These are phyloP conservation scores for Phyllostachys edulis DNA, from an alignment of 176 grass and related monocot genomes.

Conservation along the genomic window DNA sequence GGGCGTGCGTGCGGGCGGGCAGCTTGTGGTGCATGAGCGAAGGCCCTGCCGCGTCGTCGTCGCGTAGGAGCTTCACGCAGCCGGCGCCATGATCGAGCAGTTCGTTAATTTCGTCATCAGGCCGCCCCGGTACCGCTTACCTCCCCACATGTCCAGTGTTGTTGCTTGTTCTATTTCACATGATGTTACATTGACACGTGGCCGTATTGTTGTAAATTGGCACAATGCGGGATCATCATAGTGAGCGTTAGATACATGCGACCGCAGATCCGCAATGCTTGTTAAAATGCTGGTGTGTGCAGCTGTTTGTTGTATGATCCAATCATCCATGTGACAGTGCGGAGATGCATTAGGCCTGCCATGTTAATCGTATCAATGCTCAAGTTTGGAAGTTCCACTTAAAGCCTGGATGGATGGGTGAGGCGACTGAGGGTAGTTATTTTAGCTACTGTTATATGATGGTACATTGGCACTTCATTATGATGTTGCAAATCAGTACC, in stretches of 20 bases:
- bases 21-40: conserved; percentile 18
- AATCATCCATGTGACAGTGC: background rate
- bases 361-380: background rate
- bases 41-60: conserved; percentile 3
- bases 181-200: conserved; percentile 1
- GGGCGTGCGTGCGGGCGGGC: background rate
- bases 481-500: conserved; percentile 30
- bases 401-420: background rate
- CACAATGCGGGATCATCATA: background rate
- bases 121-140: conserved; percentile 62
- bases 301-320: background rate
- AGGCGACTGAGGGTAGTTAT: background rate
- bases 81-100: conserved; percentile 80
- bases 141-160: background rate
- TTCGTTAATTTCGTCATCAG: conserved; percentile 97
- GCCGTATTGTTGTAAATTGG: conserved; percentile 11
- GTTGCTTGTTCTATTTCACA: background rate
- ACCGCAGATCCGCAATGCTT: background rate
- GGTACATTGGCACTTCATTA: background rate
- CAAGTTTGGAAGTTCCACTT: background rate
- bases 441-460: background rate
- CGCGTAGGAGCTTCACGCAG: background rate
- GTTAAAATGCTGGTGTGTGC: background rate
- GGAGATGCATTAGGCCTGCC: background rate
- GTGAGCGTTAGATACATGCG: background rate